Evolutionary conservation across 305 asterid genomes (phyloP).

Genomic region (Fraxinus latifolia): DNA sequence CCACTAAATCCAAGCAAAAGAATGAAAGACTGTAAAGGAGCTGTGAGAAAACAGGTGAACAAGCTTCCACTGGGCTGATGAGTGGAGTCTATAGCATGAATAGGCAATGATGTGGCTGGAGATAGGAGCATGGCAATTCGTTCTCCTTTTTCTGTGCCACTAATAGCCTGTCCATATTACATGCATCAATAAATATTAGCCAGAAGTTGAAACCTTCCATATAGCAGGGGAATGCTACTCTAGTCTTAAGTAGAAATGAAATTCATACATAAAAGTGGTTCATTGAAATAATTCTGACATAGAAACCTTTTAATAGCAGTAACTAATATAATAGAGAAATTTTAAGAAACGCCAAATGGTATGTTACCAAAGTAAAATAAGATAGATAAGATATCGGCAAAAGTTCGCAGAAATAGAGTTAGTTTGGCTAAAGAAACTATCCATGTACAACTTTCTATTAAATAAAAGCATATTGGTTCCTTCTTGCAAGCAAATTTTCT

Average conservation of each 20-base stretch:
- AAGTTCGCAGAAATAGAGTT: not conserved
- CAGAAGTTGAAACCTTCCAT: not conserved
- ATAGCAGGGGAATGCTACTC: not conserved
- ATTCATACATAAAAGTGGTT: not conserved
- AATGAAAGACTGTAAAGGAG: slow-evolving; percentile 77
- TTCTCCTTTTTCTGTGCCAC: slow-evolving; percentile 91
- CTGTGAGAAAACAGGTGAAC: slow-evolving; percentile 82
- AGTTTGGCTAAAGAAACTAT: not conserved
- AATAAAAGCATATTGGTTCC: not conserved
- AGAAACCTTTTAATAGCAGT: not conserved
- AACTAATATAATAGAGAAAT: not conserved
- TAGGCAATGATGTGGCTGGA: slow-evolving; percentile 59
- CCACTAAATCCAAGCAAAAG: slow-evolving; percentile 72
- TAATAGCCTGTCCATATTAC: slow-evolving; percentile 50
- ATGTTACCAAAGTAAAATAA: not conserved
- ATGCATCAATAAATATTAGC: slow-evolving; percentile 26
- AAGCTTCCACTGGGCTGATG: slow-evolving; percentile 74
- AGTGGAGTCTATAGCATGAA: slow-evolving; percentile 54
- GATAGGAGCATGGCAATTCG: slow-evolving; percentile 83
- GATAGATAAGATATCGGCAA: not conserved
- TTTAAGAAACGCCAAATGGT: not conserved
- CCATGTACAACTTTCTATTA: not conserved
- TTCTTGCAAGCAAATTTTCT: not conserved
- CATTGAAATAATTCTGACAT: not conserved
- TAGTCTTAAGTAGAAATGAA: not conserved